Conservation (phyloP, 1,284 basidiomycete genomes). For the Phylloboletellus chloephorus region DNA sequence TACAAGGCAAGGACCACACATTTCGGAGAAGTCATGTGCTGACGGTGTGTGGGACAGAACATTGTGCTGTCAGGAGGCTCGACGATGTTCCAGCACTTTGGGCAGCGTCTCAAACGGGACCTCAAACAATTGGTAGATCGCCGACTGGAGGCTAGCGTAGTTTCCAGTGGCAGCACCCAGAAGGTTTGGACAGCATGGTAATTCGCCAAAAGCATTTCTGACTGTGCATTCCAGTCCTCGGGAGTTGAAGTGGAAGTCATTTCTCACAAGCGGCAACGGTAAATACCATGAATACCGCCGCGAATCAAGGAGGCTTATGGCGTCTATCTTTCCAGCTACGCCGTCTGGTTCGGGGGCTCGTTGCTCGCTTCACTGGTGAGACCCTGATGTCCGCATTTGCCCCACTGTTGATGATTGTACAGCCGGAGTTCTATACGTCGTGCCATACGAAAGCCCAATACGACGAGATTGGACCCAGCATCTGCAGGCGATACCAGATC, state of each 20-base stretch:
- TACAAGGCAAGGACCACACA: constrained; percentile 68
- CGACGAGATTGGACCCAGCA: constrained; percentile 94
- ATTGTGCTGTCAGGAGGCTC: constrained; percentile 94
- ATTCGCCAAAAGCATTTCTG: constrained; percentile 6
- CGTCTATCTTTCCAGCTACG: constrained; percentile 52
- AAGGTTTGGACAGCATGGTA: constrained; percentile 46
- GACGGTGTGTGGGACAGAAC: constrained; percentile 48
- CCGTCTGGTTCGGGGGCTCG: constrained; percentile 98
- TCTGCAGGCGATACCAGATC: constrained; percentile 92
- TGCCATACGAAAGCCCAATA: constrained; percentile 98
- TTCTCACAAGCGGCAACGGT: constrained; percentile 95
- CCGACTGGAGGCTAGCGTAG: constrained; percentile 75
- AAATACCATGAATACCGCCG: constrained; percentile 14
- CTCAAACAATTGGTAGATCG: constrained; percentile 92
- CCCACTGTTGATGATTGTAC: constrained; percentile 6
- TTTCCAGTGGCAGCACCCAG: constrained; percentile 71
- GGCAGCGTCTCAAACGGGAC: constrained; percentile 91
- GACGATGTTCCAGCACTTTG: constrained; percentile 98
- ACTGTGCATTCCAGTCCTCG: constrained; percentile 59
- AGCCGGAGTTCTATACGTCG: constrained; percentile 97
- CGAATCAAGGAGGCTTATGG: constrained; percentile 6
- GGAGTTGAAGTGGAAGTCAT: constrained; percentile 98
- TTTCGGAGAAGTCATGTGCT: background rate
- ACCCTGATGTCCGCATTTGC: background rate
- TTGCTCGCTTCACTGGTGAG: constrained; percentile 83